Evolutionary conservation across 2,329 filamentous ascomycete genomes (phyloP).

Genomic region (Penicillium digitatum): DNA sequence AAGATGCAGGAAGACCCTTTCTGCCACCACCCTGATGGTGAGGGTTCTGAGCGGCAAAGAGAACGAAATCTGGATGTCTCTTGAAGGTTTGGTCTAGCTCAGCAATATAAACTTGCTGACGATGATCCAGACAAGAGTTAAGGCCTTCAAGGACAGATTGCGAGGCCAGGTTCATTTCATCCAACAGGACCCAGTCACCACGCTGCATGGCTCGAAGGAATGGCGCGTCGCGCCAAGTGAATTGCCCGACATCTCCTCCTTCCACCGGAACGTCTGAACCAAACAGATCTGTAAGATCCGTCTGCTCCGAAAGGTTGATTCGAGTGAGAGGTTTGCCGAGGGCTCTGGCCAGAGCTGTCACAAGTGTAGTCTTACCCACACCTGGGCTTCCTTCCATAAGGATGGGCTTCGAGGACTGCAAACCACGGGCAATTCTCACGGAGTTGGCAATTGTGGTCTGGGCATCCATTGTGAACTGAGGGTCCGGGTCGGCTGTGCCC

Average conservation of each 20-base stretch:
- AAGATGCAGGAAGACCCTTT: slow-evolving; percentile 90
- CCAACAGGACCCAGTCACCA: slow-evolving; percentile 92
- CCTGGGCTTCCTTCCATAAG: slow-evolving; percentile 95
- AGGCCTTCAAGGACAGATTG: slow-evolving; percentile 94
- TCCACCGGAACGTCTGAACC: slow-evolving; percentile 94
- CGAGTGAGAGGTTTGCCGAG: slow-evolving; percentile 79
- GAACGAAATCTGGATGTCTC: slow-evolving; percentile 81
- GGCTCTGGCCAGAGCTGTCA: slow-evolving; percentile 75
- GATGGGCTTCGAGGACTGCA: slow-evolving; percentile 86
- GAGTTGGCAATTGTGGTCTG: slow-evolving; percentile 86
- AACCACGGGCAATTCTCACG: slow-evolving; percentile 82
- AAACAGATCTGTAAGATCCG: slow-evolving; percentile 94
- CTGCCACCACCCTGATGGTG: slow-evolving; percentile 94
- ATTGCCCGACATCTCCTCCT: slow-evolving; percentile 83
- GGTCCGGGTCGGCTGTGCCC: slow-evolving; percentile 48
- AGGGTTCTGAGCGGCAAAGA: slow-evolving; percentile 96
- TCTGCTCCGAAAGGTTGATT: slow-evolving; percentile 97
- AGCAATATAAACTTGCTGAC: slow-evolving; percentile 91
- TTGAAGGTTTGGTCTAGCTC: slow-evolving; percentile 93
- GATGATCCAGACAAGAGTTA: slow-evolving; percentile 93
- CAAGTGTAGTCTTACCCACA: slow-evolving; percentile 92
- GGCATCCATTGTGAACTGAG: slow-evolving; percentile 74
- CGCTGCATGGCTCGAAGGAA: slow-evolving; percentile 96
- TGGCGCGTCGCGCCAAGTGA: slow-evolving; percentile 92
- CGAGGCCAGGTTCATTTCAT: slow-evolving; percentile 98